A percentile compares a stretch with the other conserved stretches of the same genome.
Evolutionary conservation across 1,284 basidiomycete genomes (phyloP).

Genomic region (Irpex sp.): DNA sequence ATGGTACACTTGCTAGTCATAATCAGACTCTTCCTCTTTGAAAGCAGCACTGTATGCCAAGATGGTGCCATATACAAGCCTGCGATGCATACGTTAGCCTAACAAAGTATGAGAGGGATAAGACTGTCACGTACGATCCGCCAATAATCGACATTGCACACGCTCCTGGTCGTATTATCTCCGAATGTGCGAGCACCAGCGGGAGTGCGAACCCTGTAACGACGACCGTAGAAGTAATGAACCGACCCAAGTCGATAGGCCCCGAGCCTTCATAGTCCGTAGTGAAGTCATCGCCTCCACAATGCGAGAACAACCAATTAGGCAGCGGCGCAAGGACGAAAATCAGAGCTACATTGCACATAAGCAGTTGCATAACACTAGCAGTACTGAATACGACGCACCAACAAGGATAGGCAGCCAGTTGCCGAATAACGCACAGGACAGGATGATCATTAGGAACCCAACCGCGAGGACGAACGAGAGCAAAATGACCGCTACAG

Average conservation of each 20-base stretch:
- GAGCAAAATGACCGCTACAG: constrained; percentile 86
- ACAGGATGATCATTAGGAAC: constrained; percentile 96
- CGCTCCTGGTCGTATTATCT: constrained; percentile 82
- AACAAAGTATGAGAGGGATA: not conserved
- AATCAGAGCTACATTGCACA: constrained; percentile 66
- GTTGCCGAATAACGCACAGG: constrained; percentile 94
- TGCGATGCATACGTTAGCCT: constrained; percentile 26
- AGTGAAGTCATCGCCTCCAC: constrained; percentile 83
- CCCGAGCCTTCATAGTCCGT: constrained; percentile 57
- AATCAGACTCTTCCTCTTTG: constrained; percentile 72
- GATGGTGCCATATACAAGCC: constrained; percentile 94
- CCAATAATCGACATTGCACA: constrained; percentile 94
- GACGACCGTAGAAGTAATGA: constrained; percentile 88
- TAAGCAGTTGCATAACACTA: too few relatives aligned
- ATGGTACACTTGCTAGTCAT: constrained; percentile 39
- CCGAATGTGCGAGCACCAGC: constrained; percentile 88
- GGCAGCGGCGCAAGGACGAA: constrained; percentile 96
- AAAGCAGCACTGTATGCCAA: constrained; percentile 85
- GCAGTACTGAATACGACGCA: constrained; percentile 40
- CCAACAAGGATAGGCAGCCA: constrained; percentile 98
- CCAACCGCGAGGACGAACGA: constrained; percentile 97
- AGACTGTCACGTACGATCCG: constrained; percentile 60
- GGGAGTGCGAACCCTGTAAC: constrained; percentile 94
- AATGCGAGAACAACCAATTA: constrained; percentile 87
- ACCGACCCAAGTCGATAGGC: constrained; percentile 82